Percentiles rank a stretch among this genome's conserved stretches.
phyloP scores from a whole-genome alignment of 768 basidiomycete species.

The Naganishia kalamii region DNA sequence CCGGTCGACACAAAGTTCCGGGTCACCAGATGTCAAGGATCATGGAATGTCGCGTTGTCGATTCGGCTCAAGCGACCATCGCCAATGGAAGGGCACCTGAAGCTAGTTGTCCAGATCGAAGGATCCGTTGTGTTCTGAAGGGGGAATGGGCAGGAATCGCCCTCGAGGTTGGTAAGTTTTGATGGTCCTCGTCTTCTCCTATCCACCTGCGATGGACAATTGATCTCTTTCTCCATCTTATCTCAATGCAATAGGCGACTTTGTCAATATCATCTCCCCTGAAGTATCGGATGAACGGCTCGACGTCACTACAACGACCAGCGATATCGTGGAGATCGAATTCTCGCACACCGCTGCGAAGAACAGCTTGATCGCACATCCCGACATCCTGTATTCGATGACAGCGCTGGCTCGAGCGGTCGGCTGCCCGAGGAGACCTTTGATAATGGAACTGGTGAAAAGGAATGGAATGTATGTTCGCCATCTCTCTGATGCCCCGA shows the following conservation, averaged over 20 bases:
- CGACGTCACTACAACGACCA: no score
- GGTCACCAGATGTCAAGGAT: no score
- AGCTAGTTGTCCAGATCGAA: no score
- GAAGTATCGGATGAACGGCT: slow-evolving; percentile 23
- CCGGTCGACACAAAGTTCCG: no score
- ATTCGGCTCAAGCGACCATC: no score
- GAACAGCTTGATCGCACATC: slow-evolving; percentile 78
- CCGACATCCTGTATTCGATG: slow-evolving; percentile 83
- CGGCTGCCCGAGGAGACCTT: slow-evolving; percentile 75
- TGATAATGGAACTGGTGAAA: slow-evolving; percentile 56
- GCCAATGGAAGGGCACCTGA: no score
- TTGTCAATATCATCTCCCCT: slow-evolving; percentile 59
- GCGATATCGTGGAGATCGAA: slow-evolving; percentile 48
- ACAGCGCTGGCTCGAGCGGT: slow-evolving; percentile 78
- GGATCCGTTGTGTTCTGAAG: slow-evolving; percentile 47
- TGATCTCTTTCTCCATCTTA: background rate
- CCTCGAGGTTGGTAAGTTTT: slow-evolving; percentile 61
- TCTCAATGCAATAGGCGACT: slow-evolving; percentile 58
- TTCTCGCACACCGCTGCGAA: slow-evolving; percentile 55
- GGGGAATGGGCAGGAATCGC: slow-evolving; percentile 64
- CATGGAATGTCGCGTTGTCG: no score
- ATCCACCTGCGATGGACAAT: no score
- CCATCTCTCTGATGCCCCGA: no score
- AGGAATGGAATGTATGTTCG: no score
- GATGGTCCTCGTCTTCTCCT: slow-evolving; percentile 28